Base-by-base conservation (phyloP, 2,329 filamentous ascomycete genomes). In the Aspergillus fructus region DNA sequence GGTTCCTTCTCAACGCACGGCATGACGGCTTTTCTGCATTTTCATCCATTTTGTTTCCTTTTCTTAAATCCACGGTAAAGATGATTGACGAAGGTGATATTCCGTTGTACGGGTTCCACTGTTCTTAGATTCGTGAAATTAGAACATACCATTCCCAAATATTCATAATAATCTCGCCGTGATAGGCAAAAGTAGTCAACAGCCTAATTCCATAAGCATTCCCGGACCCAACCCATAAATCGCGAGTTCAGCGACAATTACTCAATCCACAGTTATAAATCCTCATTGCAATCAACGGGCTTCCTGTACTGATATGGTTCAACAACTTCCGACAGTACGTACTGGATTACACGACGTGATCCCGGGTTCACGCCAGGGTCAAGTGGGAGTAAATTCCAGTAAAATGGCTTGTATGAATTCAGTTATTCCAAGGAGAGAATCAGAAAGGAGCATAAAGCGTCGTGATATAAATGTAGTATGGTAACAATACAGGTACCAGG, bases 1-100 rank as follows among this genome's bases (percentile, higher is more conserved):
- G 49, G 49, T 67, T 60, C 62, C 69, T 71, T 68, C 66, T 73
- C 67, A 71, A 72, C 69, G 70, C 69, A 73, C 72, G 70, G 71
- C 71, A 72, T 73, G 69, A 71, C 66, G 68, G 68, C 66, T 64
- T 59, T 30, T 62, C 59, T 41, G 34, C 54, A 53, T 50, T 58
- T 55, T 54, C 56, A 58, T 55, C 62, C 53, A 37, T 66, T 62
- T 64, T 59, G 63, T 68, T 62, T 64, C 66, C 62, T 59, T 65
- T 68, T 60, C 59, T 66, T 61, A 65, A 24, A 37, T 37, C 19
- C 13, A 68, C 62, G 68, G 66, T 69, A 67, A 60, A 59, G 50
- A 61, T 47, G 43, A 49, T 52, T 57, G 48, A 52, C 53, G 50
- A 56, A 60, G 43, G 53, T 54, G 59, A 55, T 55, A 60, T 62